These are phyloP conservation scores for Camellia sinensis DNA, from an alignment of 148 eudicot species.

Conservation along the genomic window DNA sequence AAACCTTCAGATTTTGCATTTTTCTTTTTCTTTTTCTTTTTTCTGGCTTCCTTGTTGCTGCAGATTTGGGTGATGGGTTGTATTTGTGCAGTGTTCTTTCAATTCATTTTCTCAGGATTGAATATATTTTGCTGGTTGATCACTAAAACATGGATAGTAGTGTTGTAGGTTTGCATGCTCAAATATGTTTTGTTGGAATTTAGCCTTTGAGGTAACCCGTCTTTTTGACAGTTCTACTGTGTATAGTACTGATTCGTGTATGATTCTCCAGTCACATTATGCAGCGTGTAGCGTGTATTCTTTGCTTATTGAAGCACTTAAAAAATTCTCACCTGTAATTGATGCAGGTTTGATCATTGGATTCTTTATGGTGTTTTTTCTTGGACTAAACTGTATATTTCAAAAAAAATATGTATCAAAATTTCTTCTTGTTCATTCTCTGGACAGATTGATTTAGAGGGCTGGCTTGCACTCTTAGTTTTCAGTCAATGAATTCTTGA, in stretches of 20 bases:
- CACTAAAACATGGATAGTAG: constrained; percentile 18
- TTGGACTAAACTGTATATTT: not conserved
- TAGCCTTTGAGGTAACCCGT: constrained; percentile 20
- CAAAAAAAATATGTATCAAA: too few species aligned
- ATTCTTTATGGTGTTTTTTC: not conserved
- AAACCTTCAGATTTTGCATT: constrained; percentile 17
- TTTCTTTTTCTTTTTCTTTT: not conserved
- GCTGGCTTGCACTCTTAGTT: too few species aligned
- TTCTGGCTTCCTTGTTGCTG: constrained; percentile 21
- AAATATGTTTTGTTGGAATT: constrained; percentile 18
- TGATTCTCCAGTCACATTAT: constrained; percentile 9
- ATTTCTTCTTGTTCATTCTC: too few species aligned
- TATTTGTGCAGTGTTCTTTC: constrained; percentile 27
- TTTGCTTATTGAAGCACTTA: not conserved
- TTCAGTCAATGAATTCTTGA: too few species aligned
- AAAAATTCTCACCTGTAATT: not conserved
- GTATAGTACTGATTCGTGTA: constrained; percentile 37
- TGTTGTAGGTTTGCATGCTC: constrained; percentile 30
- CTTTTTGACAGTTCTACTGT: constrained; percentile 14
- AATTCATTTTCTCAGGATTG: constrained; percentile 23
- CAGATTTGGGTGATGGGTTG: constrained; percentile 22
- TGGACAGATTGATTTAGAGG: too few species aligned
- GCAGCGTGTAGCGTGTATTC: not conserved
- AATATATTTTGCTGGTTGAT: constrained; percentile 10
- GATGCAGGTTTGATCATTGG: not conserved